phyloP scores from a whole-genome alignment of 495 filamentous ascomycete genomes.

The Daldinia bambusicola region DNA sequence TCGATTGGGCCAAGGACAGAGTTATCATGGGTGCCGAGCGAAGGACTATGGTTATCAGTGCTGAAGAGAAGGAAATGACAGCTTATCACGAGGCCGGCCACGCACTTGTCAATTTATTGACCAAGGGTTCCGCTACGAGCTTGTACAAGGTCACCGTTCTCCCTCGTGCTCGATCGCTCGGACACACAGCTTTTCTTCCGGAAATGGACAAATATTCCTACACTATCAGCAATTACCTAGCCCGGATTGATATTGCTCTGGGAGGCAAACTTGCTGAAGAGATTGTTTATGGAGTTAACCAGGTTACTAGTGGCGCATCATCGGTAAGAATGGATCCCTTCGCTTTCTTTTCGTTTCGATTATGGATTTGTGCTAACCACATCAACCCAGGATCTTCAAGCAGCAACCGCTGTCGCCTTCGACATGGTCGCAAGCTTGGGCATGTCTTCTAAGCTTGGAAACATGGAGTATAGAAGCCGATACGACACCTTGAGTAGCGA shows the following conservation, averaged over 20 bases:
- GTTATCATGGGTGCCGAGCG: constrained; percentile 97
- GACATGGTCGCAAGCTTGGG: constrained; percentile 85
- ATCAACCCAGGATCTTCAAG: constrained; percentile 74
- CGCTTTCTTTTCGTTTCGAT: background rate
- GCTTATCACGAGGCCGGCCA: constrained; percentile 98
- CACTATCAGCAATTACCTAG: constrained; percentile 76
- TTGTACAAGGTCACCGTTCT: constrained; percentile 98
- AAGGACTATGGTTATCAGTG: constrained; percentile 84
- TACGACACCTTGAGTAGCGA: constrained; percentile 84
- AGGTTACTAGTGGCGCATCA: constrained; percentile 85
- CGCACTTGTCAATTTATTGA: constrained; percentile 86
- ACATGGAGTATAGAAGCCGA: constrained; percentile 82
- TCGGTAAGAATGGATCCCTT: constrained; percentile 63
- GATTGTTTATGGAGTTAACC: constrained; percentile 85
- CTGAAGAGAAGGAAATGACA: constrained; percentile 87
- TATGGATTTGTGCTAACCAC: constrained; percentile 37
- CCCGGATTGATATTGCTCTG: constrained; percentile 82
- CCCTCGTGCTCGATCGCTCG: constrained; percentile 84
- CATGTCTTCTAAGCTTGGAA: constrained; percentile 89
- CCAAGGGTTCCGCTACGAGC: constrained; percentile 70
- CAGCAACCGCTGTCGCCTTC: constrained; percentile 82
- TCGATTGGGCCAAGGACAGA: constrained; percentile 98
- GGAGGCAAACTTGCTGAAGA: constrained; percentile 96
- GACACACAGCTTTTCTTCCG: constrained; percentile 83
- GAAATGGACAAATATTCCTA: constrained; percentile 90